Evolutionary conservation across 179 eudicot genomes (phyloP), one percentile per base, ranked within the genome.

Genomic region (Pouteria campechiana): DNA sequence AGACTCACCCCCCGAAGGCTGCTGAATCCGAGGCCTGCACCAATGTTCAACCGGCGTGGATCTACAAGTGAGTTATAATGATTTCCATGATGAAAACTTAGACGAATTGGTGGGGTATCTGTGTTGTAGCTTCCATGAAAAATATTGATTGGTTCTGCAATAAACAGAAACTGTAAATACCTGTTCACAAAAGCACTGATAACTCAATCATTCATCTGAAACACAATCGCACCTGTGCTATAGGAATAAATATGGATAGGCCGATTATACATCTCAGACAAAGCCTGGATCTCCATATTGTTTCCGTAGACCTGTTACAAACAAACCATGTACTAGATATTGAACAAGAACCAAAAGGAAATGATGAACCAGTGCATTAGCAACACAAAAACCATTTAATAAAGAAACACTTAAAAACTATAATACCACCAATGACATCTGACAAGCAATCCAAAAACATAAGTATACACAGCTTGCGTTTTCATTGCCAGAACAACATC

Each of bases 11-110:
- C 99, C 18, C 74, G 81, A 28, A 92, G 81, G 62, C 65, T 49
- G 70, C 92, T 81, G 59, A 92, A 92, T 40, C 99, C 99, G 21
- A 92, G 96, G 35, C 99, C 96, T 17, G 94, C 96, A 31, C 99
- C 99, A 63, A 92, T 65, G 20, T 73, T 61, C 67, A 73, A 36
- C 44, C 99, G 74, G 19, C 96, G 83, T 37, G 99, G 99, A 77
- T 92, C 99, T 64, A 83, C 92, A 54, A 92, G 96, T 15, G 99
- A 92, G 63, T 92, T 92, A 63, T 92, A 92, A 60, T 92, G 99
- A 68, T 92, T 92, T 6, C 96, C 96, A 27, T 82, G 83, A 67
- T 92, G 96, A 59, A 44, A 87, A 59, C 96, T 92, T 24, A 92
- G 70, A 41, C 96, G 78, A 36, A 92, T 64, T 13, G 99, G 99